Conservation (phyloP, 2,329 filamentous ascomycete species). For the Calonectria pauciramosa region DNA sequence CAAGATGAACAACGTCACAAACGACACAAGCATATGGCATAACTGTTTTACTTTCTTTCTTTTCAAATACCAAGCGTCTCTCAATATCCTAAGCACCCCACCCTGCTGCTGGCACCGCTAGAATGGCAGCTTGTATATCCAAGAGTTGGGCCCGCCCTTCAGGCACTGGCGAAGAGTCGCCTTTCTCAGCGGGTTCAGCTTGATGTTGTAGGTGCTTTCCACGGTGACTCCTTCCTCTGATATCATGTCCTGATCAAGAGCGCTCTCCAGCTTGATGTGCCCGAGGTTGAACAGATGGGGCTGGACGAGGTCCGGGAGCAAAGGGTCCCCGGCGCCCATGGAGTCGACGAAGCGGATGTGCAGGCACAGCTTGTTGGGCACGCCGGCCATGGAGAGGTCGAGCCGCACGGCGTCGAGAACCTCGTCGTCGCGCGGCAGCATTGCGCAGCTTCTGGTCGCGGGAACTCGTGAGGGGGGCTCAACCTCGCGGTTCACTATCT, state of each 20-base stretch:
- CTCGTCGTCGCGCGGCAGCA: not conserved
- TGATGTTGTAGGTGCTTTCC: conserved; percentile 27
- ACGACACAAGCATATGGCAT: no score
- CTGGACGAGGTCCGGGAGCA: not conserved
- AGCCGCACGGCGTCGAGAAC: conserved; percentile 37
- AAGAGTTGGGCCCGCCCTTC: not conserved
- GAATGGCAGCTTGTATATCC: not conserved
- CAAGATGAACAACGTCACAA: not conserved
- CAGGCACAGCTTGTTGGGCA: conserved; percentile 28
- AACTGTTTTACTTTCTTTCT: no score
- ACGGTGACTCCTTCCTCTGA: not conserved
- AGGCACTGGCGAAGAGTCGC: not conserved
- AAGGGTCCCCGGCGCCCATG: not conserved
- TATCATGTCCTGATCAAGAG: not conserved
- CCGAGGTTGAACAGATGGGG: conserved; percentile 34
- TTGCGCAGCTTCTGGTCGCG: not conserved
- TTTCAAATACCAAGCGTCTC: not conserved
- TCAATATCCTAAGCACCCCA: no score
- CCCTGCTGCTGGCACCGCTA: not conserved
- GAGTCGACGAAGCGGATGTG: conserved; percentile 36
- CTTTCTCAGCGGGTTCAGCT: conserved; percentile 17
- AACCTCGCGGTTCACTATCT: not conserved
- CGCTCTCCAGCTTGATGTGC: not conserved
- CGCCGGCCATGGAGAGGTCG: conserved; percentile 29
- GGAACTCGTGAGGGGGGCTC: not conserved